These are phyloP conservation scores for Solanum corneliomulleri DNA, from an alignment of 257 asterid genomes.

Conservation along the genomic window DNA sequence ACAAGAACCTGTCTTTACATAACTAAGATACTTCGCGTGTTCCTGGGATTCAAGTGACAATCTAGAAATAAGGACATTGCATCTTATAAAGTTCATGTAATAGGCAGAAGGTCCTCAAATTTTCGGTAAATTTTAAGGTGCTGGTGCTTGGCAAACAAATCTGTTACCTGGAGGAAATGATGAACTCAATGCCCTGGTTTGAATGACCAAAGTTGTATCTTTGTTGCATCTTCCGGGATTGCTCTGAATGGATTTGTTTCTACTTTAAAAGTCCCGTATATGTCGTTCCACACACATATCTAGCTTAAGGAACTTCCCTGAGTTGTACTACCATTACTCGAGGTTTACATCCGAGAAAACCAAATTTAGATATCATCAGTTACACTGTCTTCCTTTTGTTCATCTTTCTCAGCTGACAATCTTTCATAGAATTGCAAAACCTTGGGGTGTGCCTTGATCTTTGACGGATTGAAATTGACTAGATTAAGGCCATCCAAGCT, in stretches of 20 bases:
- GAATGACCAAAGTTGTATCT: background rate
- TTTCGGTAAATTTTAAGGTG: background rate
- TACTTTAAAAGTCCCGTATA: background rate
- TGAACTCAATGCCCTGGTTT: background rate
- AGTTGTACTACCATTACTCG: background rate
- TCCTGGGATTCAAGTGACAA: background rate
- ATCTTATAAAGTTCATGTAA: background rate
- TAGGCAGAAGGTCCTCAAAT: background rate
- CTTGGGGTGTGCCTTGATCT: slow-evolving; percentile 61
- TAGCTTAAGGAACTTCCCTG: background rate
- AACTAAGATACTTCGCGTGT: background rate
- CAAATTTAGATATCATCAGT: background rate
- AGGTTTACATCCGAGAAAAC: background rate
- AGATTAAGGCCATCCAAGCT: slow-evolving; percentile 49
- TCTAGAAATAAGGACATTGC: background rate
- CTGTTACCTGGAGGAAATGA: background rate
- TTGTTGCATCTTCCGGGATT: background rate
- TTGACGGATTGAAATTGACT: slow-evolving; percentile 33
- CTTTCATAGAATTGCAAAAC: slow-evolving; percentile 51
- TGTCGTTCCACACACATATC: background rate
- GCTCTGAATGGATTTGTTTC: background rate
- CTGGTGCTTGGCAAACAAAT: background rate
- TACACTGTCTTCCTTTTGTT: background rate
- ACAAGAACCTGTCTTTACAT: background rate
- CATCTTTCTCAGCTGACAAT: slow-evolving; percentile 8